phyloP scores from a whole-genome alignment of 2,329 filamentous ascomycete species.

The Blastomyces emzantsi region DNA sequence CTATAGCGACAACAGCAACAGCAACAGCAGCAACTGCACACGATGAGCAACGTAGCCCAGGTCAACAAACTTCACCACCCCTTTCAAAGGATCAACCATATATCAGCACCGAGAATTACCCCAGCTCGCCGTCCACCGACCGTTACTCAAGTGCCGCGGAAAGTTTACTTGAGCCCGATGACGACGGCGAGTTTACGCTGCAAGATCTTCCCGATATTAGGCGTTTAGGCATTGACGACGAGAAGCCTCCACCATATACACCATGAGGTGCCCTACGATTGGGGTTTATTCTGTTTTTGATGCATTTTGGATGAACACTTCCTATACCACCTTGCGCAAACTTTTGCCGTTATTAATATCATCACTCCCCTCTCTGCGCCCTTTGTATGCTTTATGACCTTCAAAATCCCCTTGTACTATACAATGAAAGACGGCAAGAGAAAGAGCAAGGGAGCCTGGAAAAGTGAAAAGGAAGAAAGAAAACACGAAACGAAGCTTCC shows the following conservation, averaged over 20 bases:
- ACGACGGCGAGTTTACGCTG: neutral
- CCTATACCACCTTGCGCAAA: neutral
- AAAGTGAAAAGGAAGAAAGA: neutral
- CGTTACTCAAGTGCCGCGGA: neutral
- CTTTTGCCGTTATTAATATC: too few relatives aligned
- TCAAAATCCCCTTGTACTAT: neutral
- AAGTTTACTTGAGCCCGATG: neutral
- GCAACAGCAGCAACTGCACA: neutral
- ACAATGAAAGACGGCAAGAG: neutral
- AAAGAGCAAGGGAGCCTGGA: neutral
- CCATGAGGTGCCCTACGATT: neutral
- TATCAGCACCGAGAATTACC: neutral
- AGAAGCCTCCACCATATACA: conserved; percentile 1
- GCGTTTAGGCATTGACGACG: neutral
- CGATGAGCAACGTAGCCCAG: neutral
- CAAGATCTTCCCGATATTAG: neutral
- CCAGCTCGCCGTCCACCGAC: neutral
- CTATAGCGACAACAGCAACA: neutral
- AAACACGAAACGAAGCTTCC: neutral
- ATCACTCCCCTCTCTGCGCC: too few relatives aligned
- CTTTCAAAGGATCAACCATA: neutral
- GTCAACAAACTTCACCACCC: neutral
- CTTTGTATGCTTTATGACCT: neutral
- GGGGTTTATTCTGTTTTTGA: neutral
- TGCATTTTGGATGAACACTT: neutral